Conservation (phyloP, 2,329 filamentous ascomycete genomes). For the Aureobasidium sp. region DNA sequence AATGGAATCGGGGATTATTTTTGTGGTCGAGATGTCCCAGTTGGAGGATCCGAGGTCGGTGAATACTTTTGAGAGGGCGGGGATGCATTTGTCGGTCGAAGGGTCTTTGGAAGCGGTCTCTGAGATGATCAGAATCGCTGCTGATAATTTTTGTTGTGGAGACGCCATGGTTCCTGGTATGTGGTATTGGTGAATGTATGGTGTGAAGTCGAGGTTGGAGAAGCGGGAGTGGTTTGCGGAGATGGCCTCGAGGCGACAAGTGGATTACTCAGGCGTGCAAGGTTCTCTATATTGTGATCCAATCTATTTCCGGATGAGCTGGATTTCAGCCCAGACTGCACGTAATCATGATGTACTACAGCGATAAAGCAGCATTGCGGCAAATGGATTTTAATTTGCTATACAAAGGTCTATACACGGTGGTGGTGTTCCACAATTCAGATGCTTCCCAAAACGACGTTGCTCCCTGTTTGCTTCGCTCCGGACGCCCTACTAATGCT, state of each 20-base stretch:
- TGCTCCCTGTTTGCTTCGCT: conserved; percentile 2
- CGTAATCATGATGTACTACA: neutral
- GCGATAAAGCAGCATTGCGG: neutral
- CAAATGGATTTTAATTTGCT: neutral
- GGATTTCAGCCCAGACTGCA: neutral
- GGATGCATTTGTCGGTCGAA: conserved; percentile 65
- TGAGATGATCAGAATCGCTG: conserved; percentile 77
- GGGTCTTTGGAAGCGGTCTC: conserved; percentile 79
- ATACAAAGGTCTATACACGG: conserved; percentile 11
- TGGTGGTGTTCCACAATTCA: neutral
- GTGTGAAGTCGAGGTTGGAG: neutral
- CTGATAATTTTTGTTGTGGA: conserved; percentile 47
- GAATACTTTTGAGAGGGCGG: conserved; percentile 60
- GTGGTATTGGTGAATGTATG: neutral
- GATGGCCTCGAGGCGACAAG: neutral
- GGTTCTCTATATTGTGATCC: neutral
- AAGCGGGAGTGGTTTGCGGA: neutral
- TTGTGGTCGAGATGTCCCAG: conserved; percentile 61
- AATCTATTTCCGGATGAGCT: neutral
- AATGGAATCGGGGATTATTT: conserved; percentile 72
- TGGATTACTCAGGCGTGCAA: neutral
- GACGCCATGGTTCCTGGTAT: neutral
- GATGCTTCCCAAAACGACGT: conserved; percentile 2
- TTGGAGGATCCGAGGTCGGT: conserved; percentile 43
- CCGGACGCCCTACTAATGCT: conserved; percentile 10